Evolutionary conservation across 257 asterid genomes (phyloP).

Genomic region (Knoxia roxburghii): DNA sequence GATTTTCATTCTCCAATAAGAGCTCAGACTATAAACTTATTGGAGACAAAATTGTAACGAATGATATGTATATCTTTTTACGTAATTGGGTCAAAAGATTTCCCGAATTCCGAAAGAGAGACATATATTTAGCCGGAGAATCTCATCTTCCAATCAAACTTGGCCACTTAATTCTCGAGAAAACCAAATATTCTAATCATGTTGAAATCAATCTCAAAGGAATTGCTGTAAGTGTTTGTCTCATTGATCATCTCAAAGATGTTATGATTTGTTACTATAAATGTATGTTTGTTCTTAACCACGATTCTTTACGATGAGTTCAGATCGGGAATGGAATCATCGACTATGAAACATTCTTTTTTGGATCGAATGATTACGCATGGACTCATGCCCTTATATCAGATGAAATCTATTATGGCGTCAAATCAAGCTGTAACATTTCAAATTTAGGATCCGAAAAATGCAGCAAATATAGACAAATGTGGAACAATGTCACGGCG

Average conservation of each 20-base stretch:
- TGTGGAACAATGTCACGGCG: background rate
- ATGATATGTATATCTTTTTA: background rate
- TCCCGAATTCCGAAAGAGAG: constrained; percentile 46
- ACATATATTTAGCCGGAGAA: constrained; percentile 46
- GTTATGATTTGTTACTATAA: too few species aligned
- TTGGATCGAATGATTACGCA: constrained; percentile 29
- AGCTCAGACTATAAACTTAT: background rate
- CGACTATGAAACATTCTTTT: constrained; percentile 19
- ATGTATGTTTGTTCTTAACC: too few species aligned
- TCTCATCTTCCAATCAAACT: constrained; percentile 52
- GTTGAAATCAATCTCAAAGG: constrained; percentile 46
- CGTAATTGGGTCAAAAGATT: constrained; percentile 57
- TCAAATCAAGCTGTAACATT: background rate
- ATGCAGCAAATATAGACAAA: constrained; percentile 13
- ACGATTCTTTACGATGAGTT: too few species aligned
- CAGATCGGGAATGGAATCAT: constrained; percentile 54
- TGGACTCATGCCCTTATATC: background rate
- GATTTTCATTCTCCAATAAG: constrained; percentile 16
- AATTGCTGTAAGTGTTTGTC: constrained; percentile 35
- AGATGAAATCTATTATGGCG: background rate
- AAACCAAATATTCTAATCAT: constrained; percentile 34
- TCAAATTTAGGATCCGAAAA: constrained; percentile 3
- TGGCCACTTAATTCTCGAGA: constrained; percentile 34
- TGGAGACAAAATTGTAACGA: background rate
- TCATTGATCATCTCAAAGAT: too few species aligned